Percentiles rank a stretch among this genome's conserved stretches.
phyloP scores from a whole-genome alignment of 257 asterid genomes.

The Phtheirospermum japonicum region DNA sequence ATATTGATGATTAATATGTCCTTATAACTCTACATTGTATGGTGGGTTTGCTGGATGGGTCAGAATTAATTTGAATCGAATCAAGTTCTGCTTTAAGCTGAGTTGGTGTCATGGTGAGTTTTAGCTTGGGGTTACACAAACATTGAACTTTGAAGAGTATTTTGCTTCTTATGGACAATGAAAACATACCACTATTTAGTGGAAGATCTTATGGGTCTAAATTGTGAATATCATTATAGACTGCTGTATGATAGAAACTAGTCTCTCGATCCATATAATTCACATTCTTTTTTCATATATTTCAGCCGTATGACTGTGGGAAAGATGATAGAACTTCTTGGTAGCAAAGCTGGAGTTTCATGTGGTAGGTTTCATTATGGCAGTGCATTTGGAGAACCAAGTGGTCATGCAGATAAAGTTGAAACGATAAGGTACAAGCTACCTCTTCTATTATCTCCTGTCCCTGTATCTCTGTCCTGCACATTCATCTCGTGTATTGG shows the following conservation, averaged over 20 bases:
- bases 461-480: slow-evolving; percentile 22
- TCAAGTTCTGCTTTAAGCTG: not conserved
- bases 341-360: slow-evolving; percentile 97
- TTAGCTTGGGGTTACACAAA: not conserved
- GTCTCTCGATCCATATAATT: slow-evolving; percentile 15
- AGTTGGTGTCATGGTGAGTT: not conserved
- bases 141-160: not conserved
- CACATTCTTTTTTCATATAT: slow-evolving; percentile 25
- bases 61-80: not conserved
- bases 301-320: slow-evolving; percentile 99
- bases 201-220: slow-evolving; percentile 9
- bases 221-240: not conserved
- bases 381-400: slow-evolving; percentile 96
- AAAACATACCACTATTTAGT: slow-evolving; percentile 7
- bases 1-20: not conserved
- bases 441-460: slow-evolving; percentile 14
- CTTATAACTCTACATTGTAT: not conserved
- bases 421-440: slow-evolving; percentile 70
- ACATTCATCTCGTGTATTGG: slow-evolving; percentile 20
- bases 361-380: slow-evolving; percentile 97
- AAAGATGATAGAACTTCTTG: slow-evolving; percentile 95
- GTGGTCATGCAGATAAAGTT: slow-evolving; percentile 96
- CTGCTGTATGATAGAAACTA: slow-evolving; percentile 10
- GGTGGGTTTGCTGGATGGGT: not conserved
- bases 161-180: not conserved